Base-by-base conservation (phyloP, 169 alveolate genomes). In the Plasmodium yoelii region DNA sequence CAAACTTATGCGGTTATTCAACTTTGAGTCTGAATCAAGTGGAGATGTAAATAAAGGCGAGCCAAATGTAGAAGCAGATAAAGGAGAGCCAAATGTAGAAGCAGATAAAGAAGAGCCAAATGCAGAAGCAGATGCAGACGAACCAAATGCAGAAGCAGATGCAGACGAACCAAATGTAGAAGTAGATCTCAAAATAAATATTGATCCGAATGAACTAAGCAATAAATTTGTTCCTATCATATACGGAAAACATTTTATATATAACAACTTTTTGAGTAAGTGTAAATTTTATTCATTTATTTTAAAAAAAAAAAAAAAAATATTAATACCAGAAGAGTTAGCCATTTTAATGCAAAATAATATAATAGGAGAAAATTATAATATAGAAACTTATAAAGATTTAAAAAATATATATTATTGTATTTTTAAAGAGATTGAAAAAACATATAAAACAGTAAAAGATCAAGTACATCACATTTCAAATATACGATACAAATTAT, bases 241-340 rank as follows among this genome's bases (percentile, higher is more conserved):
- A 1, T 75, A 75, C 63, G 88, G 88, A 12, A 47, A 61, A 22
- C 88, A 75, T 39, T 75, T 75, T 75, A 63, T 55, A 0, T 49
- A 61, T 28, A 75, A 75, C 18, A 68, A 46, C 1, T 75, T 75
- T 49, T 49, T 75, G 22, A 63, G 1, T n/a, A 75, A 63, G 1
- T 75, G 88, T 56, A 55, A 57, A 63, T 75, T 75, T 47, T 75
- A 5, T 55, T 46, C 88, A 0, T 75, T 61, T 67, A 22, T 75
- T 22, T 75, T 75, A 13, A 75, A 75, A 26, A 74, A 22, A n/a
- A 60, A 13, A 10, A 73, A 73, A 12, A 57, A 60, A 60, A 19
- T 75, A n/a, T 8, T 28, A 0, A 61, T 75, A 47, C 88, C 88
- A 6, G 88, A 75, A 63, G 77, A 63, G 13, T 24, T 75, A 56